Conservation (phyloP, 495 filamentous ascomycete species). For the Apodospora peruviana region DNA sequence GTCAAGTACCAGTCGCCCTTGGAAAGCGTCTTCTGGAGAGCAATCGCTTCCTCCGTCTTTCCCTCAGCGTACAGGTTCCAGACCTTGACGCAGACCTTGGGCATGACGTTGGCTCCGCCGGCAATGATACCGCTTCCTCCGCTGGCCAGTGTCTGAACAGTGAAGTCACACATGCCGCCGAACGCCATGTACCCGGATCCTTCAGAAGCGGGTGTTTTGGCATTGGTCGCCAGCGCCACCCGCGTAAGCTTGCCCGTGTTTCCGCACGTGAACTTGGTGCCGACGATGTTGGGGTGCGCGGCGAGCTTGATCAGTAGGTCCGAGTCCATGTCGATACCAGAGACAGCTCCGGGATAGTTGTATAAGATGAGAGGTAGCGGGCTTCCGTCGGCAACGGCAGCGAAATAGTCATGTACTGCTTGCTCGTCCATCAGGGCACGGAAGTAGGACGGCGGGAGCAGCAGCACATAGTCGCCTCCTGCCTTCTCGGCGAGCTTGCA, state of each 20-base stretch:
- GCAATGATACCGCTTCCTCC: conserved; percentile 83
- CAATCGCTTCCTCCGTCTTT: conserved; percentile 66
- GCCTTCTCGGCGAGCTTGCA: conserved; percentile 61
- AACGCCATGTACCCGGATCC: conserved; percentile 78
- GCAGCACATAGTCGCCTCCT: conserved; percentile 72
- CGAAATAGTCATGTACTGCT: conserved; percentile 71
- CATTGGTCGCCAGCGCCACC: conserved; percentile 70
- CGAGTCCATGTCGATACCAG: conserved; percentile 89
- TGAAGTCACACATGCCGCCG: conserved; percentile 84
- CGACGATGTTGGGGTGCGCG: conserved; percentile 75
- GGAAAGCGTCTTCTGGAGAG: conserved; percentile 64
- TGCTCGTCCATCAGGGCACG: conserved; percentile 72
- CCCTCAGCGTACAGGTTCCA: conserved; percentile 73
- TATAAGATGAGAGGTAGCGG: conserved; percentile 80
- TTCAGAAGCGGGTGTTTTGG: conserved; percentile 59
- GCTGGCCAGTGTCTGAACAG: conserved; percentile 71
- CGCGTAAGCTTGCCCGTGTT: conserved; percentile 85
- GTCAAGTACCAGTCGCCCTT: conserved; percentile 82
- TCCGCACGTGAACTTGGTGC: conserved; percentile 88
- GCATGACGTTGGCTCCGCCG: conserved; percentile 81
- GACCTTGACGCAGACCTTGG: conserved; percentile 75
- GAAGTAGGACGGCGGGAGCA: conserved; percentile 82
- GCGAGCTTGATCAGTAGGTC: conserved; percentile 79
- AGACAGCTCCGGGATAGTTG: conserved; percentile 87
- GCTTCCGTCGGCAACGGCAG: conserved; percentile 64